Percentiles rank a stretch among this genome's conserved stretches.
phyloP scores from a whole-genome alignment of 441 rosid species.

The Corymbia citriodora region DNA sequence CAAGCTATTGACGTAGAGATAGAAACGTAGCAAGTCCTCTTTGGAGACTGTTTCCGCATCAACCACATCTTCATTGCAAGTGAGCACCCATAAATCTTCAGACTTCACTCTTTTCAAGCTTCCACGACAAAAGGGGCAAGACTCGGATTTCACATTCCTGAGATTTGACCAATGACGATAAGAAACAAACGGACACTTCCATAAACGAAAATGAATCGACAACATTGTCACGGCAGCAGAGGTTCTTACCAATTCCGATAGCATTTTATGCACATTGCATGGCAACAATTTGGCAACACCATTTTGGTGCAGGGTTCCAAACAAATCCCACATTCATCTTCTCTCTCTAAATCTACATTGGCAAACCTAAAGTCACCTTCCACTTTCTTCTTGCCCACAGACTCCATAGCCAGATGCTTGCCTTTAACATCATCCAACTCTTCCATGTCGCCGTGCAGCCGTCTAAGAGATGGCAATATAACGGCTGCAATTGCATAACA shows the following conservation, averaged over 20 bases:
- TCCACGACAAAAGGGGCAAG: conserved; percentile 95
- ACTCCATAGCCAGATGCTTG: conserved; percentile 21
- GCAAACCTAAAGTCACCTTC: conserved; percentile 37
- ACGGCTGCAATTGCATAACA: conserved; percentile 42
- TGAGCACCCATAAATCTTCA: conserved; percentile 95
- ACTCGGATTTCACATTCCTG: conserved; percentile 91
- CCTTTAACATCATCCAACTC: conserved; percentile 29
- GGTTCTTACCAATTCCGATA: conserved; percentile 74
- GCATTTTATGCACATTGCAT: conserved; percentile 97
- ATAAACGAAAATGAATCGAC: background rate
- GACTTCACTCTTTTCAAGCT: conserved; percentile 90
- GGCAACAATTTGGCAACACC: conserved; percentile 91
- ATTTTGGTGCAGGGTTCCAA: conserved; percentile 92
- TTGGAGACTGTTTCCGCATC: conserved; percentile 58
- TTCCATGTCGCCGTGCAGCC: conserved; percentile 51
- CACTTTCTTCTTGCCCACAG: conserved; percentile 31
- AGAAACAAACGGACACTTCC: background rate
- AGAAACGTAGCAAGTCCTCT: conserved; percentile 71
- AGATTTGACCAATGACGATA: background rate
- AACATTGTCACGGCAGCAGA: background rate
- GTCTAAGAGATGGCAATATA: conserved; percentile 80
- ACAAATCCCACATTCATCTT: conserved; percentile 97
- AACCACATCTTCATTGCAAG: conserved; percentile 74
- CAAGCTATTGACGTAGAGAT: conserved; percentile 68
- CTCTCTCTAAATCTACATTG: conserved; percentile 66